Conservation (phyloP, 2,329 filamentous ascomycete genomes). For the Graphiopsis chlorocephala region DNA sequence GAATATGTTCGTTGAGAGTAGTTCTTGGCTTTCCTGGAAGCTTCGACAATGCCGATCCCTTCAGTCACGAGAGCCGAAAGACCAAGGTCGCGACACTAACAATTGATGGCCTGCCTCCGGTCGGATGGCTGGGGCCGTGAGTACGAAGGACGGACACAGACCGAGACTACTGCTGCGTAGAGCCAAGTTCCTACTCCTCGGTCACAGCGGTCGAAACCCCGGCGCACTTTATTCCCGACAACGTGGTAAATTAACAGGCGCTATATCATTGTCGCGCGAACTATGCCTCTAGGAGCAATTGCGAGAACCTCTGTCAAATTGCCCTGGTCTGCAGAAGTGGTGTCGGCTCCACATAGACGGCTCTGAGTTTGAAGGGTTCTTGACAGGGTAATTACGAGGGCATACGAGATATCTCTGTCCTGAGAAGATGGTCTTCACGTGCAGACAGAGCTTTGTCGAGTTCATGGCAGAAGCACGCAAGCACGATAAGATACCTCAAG, state of each 20-base stretch:
- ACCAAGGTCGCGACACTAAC: background rate
- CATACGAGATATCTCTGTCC: background rate
- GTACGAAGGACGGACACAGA: background rate
- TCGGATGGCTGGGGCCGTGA: background rate
- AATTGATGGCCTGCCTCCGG: background rate
- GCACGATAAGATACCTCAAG: background rate
- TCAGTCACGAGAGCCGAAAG: background rate
- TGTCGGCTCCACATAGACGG: background rate
- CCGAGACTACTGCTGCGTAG: background rate
- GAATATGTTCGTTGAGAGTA: background rate
- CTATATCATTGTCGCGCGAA: background rate
- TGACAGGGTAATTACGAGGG: background rate
- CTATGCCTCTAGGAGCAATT: background rate
- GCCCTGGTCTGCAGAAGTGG: background rate
- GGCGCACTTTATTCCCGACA: background rate
- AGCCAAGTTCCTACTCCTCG: background rate
- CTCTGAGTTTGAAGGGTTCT: background rate
- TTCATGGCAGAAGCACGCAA: background rate
- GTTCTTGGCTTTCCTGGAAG: background rate
- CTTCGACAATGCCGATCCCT: background rate
- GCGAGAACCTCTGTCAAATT: background rate
- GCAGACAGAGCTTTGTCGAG: background rate
- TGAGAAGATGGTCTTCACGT: background rate
- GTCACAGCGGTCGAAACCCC: background rate
- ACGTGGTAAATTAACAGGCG: conserved; percentile 3